These are phyloP conservation scores for Mucor piriformis DNA, from an alignment of 371 early-diverging fungal genomes.

Conservation along the genomic window DNA sequence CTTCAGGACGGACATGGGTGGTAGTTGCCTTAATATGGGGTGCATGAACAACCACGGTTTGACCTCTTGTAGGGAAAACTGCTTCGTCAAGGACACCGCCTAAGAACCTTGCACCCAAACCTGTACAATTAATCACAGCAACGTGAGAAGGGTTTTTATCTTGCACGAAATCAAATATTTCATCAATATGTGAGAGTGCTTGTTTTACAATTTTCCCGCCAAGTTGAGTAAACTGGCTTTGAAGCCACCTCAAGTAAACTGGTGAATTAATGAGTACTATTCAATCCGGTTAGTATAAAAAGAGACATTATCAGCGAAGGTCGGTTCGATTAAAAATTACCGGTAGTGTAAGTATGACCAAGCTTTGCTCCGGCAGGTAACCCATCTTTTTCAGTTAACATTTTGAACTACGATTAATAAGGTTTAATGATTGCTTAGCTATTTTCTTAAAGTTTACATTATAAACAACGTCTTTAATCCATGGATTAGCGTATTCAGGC, in stretches of 20 bases:
- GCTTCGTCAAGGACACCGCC: slow-evolving; percentile 72
- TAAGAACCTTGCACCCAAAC: slow-evolving; percentile 61
- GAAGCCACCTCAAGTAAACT: slow-evolving; percentile 69
- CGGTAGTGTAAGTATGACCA: slow-evolving; percentile 59
- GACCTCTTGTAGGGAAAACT: slow-evolving; percentile 76
- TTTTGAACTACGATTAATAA: slow-evolving; percentile 12
- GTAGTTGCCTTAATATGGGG: slow-evolving; percentile 61
- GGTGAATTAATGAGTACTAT: slow-evolving; percentile 62
- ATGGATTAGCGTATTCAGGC: slow-evolving; percentile 47
- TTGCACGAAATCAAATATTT: slow-evolving; percentile 29
- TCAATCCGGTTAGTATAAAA: neutral
- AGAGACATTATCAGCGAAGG: neutral
- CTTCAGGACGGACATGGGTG: slow-evolving; percentile 37
- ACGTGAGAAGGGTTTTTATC: slow-evolving; percentile 21
- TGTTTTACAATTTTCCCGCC: slow-evolving; percentile 59
- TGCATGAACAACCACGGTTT: slow-evolving; percentile 68
- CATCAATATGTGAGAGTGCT: slow-evolving; percentile 53
- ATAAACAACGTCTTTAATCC: slow-evolving; percentile 55
- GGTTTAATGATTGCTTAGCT: neutral
- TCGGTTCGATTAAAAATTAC: slow-evolving; percentile 19
- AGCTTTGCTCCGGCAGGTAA: slow-evolving; percentile 51
- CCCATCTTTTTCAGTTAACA: slow-evolving; percentile 23
- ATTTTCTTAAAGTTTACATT: slow-evolving; percentile 38
- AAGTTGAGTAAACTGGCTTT: slow-evolving; percentile 43
- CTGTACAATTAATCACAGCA: slow-evolving; percentile 79